Conservation (phyloP, 441 rosid genomes). For the Raphanus hybrid region DNA sequence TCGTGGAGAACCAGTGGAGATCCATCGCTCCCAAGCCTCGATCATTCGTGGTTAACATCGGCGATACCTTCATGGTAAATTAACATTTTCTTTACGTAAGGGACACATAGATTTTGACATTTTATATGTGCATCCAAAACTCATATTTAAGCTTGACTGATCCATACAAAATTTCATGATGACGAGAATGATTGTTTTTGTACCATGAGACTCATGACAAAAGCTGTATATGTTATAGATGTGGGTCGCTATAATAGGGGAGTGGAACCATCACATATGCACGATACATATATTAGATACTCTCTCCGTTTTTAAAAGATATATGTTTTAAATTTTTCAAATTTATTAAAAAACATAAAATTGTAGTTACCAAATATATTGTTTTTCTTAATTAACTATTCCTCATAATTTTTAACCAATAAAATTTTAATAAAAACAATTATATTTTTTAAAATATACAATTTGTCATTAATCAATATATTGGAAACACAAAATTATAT, state of each 20-base stretch:
- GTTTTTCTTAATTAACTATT: no score
- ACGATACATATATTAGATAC: neutral
- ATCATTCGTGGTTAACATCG: slow-evolving; percentile 15
- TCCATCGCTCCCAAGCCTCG: slow-evolving; percentile 18
- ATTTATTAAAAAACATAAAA: no score
- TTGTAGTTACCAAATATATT: no score
- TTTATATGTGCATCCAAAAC: neutral
- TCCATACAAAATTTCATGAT: neutral
- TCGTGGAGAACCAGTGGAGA: slow-evolving; percentile 14
- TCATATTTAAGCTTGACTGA: neutral
- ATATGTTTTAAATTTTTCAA: no score
- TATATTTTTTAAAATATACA: no score
- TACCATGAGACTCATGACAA: slow-evolving; percentile 2
- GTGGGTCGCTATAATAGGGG: slow-evolving; percentile 5
- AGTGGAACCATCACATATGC: neutral
- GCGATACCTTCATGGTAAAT: slow-evolving; percentile 6
- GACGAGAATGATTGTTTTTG: neutral
- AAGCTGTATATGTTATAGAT: neutral
- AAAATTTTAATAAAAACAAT: no score
- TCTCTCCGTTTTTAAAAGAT: no score
- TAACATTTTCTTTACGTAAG: neutral
- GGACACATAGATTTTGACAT: neutral
- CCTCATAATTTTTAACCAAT: no score
- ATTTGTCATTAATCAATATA: no score
- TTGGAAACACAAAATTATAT: no score